Conservation (phyloP, 768 basidiomycete genomes). For the Suillus plorans region DNA sequence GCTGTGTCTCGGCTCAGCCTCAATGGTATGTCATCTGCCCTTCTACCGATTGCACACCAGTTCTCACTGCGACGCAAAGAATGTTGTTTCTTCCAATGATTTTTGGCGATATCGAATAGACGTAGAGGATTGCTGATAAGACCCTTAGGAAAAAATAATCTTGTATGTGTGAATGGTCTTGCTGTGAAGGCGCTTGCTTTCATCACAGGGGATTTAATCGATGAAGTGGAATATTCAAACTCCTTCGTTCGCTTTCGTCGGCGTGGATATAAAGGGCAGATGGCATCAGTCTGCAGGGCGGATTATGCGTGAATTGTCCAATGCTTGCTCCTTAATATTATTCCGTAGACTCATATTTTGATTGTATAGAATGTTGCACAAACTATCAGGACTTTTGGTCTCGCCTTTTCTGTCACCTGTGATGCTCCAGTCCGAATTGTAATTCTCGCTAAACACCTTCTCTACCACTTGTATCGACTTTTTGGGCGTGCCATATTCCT, state of each 20-base stretch:
- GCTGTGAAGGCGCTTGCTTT: not conserved
- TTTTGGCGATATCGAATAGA: not conserved
- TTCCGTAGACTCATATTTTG: not conserved
- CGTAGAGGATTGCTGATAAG: not conserved
- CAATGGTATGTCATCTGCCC: not conserved
- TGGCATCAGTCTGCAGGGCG: not conserved
- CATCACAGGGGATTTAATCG: not conserved
- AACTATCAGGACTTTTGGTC: not conserved
- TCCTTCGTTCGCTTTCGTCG: not conserved
- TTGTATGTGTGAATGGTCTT: not conserved
- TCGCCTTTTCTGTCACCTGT: not conserved
- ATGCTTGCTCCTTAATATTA: not conserved
- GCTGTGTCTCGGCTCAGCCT: not conserved
- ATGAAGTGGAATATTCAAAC: not conserved
- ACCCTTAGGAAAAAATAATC: not conserved
- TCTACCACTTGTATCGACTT: not conserved
- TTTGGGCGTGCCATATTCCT: not conserved
- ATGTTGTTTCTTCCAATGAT: not conserved
- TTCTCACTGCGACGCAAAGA: not conserved
- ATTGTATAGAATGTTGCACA: not conserved
- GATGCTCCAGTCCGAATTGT: constrained; percentile 1
- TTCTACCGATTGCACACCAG: not conserved
- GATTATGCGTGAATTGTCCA: not conserved
- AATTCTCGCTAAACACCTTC: not conserved
- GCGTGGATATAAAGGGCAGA: not conserved